Evolutionary conservation across 2,329 filamentous ascomycete genomes (phyloP), one percentile per base, ranked within the genome.

Genomic region (Pezicula radicicola): DNA sequence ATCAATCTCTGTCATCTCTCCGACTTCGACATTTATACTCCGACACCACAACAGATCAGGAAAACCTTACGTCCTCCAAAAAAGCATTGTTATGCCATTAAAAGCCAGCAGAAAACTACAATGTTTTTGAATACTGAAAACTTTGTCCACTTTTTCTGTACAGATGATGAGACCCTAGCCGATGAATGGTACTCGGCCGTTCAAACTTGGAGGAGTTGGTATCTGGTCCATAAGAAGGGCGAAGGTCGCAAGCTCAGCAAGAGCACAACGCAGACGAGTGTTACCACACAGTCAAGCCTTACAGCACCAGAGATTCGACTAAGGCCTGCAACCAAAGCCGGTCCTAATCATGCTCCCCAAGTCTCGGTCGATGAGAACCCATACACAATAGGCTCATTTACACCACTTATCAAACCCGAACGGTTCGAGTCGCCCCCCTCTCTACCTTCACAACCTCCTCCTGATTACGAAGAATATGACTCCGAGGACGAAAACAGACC

Each of bases 141-240:
- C 60, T 97, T 91, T 65, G 88, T 96, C 3, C 93, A 97, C 65
- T 96, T 93, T 70, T 96, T 97, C 72, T 87, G 84, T 53, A 90
- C 88, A 2, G 89, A 90, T 42, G 89, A 97, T 61, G 73, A 78
- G 5, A 67, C 73, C 1, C 69, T 84, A 1, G 89, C 89, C 1
- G 77, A 79, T n/a, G 72, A 75, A 13, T 96, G 93, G 71, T 85
- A 88, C 63, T 75, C 79, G 15, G 78, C 79, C 21, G 78, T 96
- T 1, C 91, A 96, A 55, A 73, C 73, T 37, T 97, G 92, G 92
- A 83, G 93, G 53, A 95, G 89, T 68, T 96, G 91, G 91, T 96
- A 96, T 64, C 72, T 97, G 7, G 87, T 90, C 41, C 85, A 89
- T 60, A 84, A 84, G 55, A 79, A 87, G 64, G 83, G 64, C 61